Conservation (phyloP, 2,329 filamentous ascomycete genomes). For the Tolypocladium pustulatum region DNA sequence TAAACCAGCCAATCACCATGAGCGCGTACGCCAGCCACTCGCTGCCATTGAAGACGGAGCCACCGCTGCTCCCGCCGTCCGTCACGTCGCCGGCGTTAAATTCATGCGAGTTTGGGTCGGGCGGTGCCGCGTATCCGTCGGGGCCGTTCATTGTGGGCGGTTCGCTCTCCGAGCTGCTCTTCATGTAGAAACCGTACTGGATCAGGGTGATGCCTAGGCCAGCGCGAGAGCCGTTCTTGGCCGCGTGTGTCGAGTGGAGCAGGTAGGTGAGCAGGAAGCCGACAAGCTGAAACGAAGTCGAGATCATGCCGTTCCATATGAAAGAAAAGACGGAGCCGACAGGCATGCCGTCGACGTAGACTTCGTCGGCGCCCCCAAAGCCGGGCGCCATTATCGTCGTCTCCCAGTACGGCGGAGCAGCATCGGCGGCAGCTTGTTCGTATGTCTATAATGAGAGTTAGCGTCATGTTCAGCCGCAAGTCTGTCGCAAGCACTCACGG, state of each 20-base stretch:
- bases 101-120: constrained; percentile 81
- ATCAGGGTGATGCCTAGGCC: constrained; percentile 92
- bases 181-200: constrained; percentile 96
- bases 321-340: constrained; percentile 83
- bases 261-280: constrained; percentile 97
- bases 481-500: constrained; percentile 49
- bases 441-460: constrained; percentile 59
- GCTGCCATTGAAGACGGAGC: constrained; percentile 54
- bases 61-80: constrained; percentile 28
- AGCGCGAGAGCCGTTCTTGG: constrained; percentile 92
- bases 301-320: constrained; percentile 91
- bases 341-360: constrained; percentile 92
- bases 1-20: constrained; percentile 98
- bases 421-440: constrained; percentile 94
- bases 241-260: constrained; percentile 92
- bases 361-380: constrained; percentile 80
- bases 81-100: constrained; percentile 67
- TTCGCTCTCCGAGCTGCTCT: constrained; percentile 41
- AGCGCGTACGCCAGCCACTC: constrained; percentile 88
- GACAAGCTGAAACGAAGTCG: constrained; percentile 92
- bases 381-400: constrained; percentile 94
- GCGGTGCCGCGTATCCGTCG: constrained; percentile 57
- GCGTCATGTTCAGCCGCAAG: constrained; percentile 8
- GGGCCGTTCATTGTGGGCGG: constrained; percentile 35
- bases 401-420: constrained; percentile 97